phyloP scores from a whole-genome alignment of 352 stramenopile genomes.

The Peronospora destructor region DNA sequence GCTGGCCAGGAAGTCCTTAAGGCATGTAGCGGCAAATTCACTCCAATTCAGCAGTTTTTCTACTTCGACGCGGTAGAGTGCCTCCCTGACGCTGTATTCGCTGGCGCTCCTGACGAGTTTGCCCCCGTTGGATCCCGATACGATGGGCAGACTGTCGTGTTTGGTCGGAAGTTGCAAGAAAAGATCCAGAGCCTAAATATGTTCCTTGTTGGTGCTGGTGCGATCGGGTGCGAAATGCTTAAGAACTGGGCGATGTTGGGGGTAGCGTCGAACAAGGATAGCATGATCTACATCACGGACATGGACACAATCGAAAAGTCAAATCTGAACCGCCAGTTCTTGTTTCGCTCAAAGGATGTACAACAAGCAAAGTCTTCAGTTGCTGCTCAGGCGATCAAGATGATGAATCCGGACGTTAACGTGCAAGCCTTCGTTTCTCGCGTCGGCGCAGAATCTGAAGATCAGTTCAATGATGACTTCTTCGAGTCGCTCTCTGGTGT shows the following conservation, averaged over 20 bases:
- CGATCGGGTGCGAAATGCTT: constrained; percentile 99
- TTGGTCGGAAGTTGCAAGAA: constrained; percentile 70
- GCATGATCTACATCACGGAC: constrained; percentile 94
- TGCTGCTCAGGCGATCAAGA: constrained; percentile 86
- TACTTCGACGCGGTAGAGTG: constrained; percentile 98
- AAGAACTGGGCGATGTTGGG: constrained; percentile 99
- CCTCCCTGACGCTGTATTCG: constrained; percentile 85
- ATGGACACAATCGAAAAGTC: constrained; percentile 99
- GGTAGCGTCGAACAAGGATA: constrained; percentile 82
- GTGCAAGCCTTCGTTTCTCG: constrained; percentile 82
- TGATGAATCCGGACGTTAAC: constrained; percentile 95
- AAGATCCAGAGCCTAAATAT: constrained; percentile 86
- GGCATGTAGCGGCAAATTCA: constrained; percentile 98
- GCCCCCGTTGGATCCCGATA: constrained; percentile 76
- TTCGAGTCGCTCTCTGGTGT: constrained; percentile 92
- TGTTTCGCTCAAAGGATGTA: constrained; percentile 97
- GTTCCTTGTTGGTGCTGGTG: constrained; percentile 97
- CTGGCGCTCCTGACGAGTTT: constrained; percentile 47
- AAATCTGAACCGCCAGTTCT: constrained; percentile 98
- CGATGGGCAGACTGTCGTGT: constrained; percentile 90
- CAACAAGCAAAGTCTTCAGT: constrained; percentile 94
- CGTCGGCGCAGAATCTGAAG: constrained; percentile 92
- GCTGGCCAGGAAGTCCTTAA: constrained; percentile 98
- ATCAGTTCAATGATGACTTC: constrained; percentile 98
- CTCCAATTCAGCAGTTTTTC: constrained; percentile 97